Evolutionary conservation across 1,284 basidiomycete genomes (phyloP).

Genomic region (Albatrellus sp.): DNA sequence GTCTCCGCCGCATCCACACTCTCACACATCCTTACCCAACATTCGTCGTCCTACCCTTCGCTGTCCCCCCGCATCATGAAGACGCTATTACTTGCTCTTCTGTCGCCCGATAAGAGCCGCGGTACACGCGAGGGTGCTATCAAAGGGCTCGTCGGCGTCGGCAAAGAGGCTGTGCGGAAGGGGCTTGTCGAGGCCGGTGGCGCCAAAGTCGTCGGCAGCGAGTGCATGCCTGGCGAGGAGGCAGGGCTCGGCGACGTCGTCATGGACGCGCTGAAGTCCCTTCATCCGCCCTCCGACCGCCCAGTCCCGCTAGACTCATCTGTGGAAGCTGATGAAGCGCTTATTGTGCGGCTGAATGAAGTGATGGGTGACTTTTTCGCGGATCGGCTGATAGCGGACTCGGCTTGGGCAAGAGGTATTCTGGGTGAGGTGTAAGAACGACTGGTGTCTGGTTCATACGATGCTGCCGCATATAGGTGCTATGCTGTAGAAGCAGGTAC

Average conservation of each 20-base stretch:
- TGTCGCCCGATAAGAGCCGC: conserved; percentile 55
- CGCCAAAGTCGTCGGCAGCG: conserved; percentile 56
- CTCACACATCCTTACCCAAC: conserved; percentile 63
- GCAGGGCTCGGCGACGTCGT: conserved; percentile 39
- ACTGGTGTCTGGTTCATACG: no score
- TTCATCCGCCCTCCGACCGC: conserved; percentile 43
- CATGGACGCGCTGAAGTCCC: conserved; percentile 47
- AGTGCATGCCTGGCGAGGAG: conserved; percentile 33
- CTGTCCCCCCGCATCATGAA: conserved; percentile 85
- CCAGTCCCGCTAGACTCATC: conserved; percentile 39
- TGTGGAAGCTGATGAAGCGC: conserved; percentile 31
- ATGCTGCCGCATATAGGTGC: no score
- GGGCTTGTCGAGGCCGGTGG: conserved; percentile 70
- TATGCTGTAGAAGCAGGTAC: no score
- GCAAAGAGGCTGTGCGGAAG: conserved; percentile 71
- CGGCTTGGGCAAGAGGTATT: conserved; percentile 46
- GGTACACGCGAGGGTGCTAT: conserved; percentile 81
- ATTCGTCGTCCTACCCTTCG: conserved; percentile 77
- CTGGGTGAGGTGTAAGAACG: conserved; percentile 18
- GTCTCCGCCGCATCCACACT: conserved; percentile 74
- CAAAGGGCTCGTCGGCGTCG: conserved; percentile 72
- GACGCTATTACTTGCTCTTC: conserved; percentile 79
- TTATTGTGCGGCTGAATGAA: conserved; percentile 35
- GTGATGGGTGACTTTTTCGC: conserved; percentile 53
- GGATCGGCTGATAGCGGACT: conserved; percentile 38